Percentiles rank a stretch among this genome's conserved stretches.
Conservation (phyloP, 2,329 filamentous ascomycete genomes). For the Rutstroemia sp. region DNA sequence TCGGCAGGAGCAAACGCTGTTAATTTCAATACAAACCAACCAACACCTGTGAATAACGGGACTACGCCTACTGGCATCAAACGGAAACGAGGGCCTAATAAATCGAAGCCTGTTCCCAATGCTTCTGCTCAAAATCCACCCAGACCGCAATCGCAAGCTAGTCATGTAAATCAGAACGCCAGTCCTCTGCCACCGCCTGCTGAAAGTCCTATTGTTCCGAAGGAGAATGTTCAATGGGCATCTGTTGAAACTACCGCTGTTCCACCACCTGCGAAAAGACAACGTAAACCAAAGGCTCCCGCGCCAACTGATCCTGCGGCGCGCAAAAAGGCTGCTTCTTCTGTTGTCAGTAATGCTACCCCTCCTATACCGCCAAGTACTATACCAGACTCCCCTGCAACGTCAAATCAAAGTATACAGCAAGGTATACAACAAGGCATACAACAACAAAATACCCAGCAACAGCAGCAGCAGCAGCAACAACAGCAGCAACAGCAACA, state of each 20-base stretch:
- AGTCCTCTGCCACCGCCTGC: constrained; percentile 10
- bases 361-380: constrained; percentile 23
- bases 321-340: constrained; percentile 22
- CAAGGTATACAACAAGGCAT: not conserved
- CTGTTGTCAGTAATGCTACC: constrained; percentile 24
- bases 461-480: too few relatives aligned
- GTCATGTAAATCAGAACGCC: not conserved
- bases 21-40: constrained; percentile 15
- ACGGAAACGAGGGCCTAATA: constrained; percentile 23
- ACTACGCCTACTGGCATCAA: constrained; percentile 17
- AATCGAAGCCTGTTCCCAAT: constrained; percentile 18
- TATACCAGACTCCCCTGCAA: constrained; percentile 24
- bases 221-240: constrained; percentile 25
- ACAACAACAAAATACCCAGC: not conserved
- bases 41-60: constrained; percentile 16
- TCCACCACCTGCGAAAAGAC: constrained; percentile 34
- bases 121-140: constrained; percentile 9
- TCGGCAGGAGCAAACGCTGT: constrained; percentile 9
- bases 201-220: constrained; percentile 15
- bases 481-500: not conserved
- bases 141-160: constrained; percentile 10
- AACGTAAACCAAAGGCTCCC: constrained; percentile 32
- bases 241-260: constrained; percentile 20
- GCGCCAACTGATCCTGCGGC: constrained; percentile 19
- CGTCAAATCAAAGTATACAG: constrained; percentile 17